Evolutionary conservation across 495 filamentous ascomycete species (phyloP).

Genomic region (Aspergillus nidulans): DNA sequence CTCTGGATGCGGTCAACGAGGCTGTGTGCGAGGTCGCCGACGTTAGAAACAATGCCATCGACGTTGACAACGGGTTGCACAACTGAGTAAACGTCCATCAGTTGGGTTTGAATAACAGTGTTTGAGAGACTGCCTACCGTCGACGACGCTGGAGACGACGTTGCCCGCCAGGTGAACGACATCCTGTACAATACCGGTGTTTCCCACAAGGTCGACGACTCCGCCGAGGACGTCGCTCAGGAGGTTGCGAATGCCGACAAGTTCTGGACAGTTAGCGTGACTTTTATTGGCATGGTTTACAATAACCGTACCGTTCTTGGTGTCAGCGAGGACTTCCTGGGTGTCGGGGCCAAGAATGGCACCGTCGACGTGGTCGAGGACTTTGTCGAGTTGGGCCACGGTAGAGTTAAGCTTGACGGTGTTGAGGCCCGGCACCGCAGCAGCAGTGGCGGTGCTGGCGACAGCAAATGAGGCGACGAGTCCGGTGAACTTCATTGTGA

Average conservation of each 20-base stretch:
- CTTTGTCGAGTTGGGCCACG: conserved; percentile 7
- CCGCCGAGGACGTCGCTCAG: not conserved
- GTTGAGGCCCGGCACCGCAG: conserved; percentile 18
- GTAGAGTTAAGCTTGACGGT: conserved; percentile 8
- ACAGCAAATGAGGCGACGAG: conserved; percentile 23
- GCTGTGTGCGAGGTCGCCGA: conserved; percentile 3
- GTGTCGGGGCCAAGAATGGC: not conserved
- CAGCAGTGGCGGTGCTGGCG: conserved; percentile 22
- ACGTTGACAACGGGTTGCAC: conserved; percentile 1
- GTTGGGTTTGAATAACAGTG: not conserved
- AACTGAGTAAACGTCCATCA: conserved; percentile 7
- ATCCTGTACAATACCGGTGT: not conserved
- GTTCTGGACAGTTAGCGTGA: not conserved
- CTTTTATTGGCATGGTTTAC: not conserved
- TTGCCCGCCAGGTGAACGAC: conserved; percentile 7
- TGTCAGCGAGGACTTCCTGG: conserved; percentile 1
- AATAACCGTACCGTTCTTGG: conserved; percentile 12
- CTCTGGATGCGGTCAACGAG: conserved; percentile 12
- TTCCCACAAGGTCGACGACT: not conserved
- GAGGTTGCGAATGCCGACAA: not conserved
- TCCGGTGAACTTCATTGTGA: conserved; percentile 42
- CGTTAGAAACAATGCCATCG: not conserved
- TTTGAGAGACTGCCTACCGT: conserved; percentile 2
- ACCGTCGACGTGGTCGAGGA: conserved; percentile 12
- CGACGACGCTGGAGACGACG: conserved; percentile 4